Evolutionary conservation across 352 stramenopile species (phyloP).

Genomic region (Globisporangium nagaii): DNA sequence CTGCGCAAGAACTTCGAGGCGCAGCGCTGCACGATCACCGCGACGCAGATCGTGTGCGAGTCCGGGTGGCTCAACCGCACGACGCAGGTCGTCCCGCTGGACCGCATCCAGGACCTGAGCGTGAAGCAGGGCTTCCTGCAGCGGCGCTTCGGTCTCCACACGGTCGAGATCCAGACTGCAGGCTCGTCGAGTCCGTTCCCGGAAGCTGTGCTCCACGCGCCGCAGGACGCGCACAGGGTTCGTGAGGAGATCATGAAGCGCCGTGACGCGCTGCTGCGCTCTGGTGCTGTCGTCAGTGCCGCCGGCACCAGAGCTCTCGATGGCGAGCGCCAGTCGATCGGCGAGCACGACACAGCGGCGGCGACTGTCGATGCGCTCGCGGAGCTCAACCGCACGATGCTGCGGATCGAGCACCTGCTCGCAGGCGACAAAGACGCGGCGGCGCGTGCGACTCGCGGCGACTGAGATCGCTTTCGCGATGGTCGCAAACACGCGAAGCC

Average conservation of each 20-base stretch:
- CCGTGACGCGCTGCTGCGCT: conserved; percentile 22
- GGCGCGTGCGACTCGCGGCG: too few relatives aligned
- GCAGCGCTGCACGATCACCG: conserved; percentile 28
- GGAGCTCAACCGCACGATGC: conserved; percentile 13
- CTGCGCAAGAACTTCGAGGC: conserved; percentile 21
- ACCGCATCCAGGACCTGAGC: conserved; percentile 40
- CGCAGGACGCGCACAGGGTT: conserved; percentile 20
- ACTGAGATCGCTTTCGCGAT: too few relatives aligned
- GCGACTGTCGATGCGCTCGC: not conserved
- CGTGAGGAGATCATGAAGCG: conserved; percentile 36
- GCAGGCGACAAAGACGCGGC: not conserved
- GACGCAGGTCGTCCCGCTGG: conserved; percentile 31
- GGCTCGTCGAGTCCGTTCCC: conserved; percentile 15
- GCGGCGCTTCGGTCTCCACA: conserved; percentile 21
- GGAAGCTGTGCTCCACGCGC: conserved; percentile 19
- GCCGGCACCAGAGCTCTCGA: too few relatives aligned
- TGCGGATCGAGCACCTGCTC: conserved; percentile 10
- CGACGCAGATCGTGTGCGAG: conserved; percentile 26
- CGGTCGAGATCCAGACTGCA: conserved; percentile 33
- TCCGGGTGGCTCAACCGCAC: conserved; percentile 31
- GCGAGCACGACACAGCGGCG: too few relatives aligned
- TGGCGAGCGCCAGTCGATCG: too few relatives aligned
- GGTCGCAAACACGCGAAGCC: too few relatives aligned
- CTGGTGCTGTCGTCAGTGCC: too few relatives aligned
- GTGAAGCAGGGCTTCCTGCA: conserved; percentile 31